Evolutionary conservation across 352 stramenopile genomes (phyloP).

Genomic region (Blastocystis sp.): DNA sequence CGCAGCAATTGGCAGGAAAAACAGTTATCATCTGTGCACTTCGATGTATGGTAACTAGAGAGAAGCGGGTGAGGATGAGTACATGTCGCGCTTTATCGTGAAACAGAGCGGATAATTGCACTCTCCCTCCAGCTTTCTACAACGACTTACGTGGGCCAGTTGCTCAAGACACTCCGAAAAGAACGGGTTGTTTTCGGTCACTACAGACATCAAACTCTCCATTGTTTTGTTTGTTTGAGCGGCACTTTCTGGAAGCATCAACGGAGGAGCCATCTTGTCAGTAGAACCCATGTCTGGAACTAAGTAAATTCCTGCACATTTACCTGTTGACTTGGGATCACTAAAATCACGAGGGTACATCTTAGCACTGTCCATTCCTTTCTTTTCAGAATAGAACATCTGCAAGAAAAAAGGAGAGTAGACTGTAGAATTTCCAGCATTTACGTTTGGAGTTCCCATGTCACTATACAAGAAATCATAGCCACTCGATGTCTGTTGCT

Average conservation of each 20-base stretch:
- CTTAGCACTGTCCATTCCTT: neutral
- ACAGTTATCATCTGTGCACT: slow-evolving; percentile 33
- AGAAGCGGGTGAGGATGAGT: neutral
- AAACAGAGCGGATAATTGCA: slow-evolving; percentile 22
- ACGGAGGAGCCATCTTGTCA: neutral
- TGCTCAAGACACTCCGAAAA: slow-evolving; percentile 24
- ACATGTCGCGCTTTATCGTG: slow-evolving; percentile 37
- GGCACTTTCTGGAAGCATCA: slow-evolving; percentile 26
- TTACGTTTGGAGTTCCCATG: neutral
- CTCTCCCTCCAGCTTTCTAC: slow-evolving; percentile 22
- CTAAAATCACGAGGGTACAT: neutral
- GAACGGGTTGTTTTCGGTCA: neutral
- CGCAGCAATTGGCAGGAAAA: neutral
- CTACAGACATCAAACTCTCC: neutral
- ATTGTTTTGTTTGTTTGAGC: neutral
- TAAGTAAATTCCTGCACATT: neutral
- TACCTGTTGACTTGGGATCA: neutral
- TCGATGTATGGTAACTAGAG: slow-evolving; percentile 18
- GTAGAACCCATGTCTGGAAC: neutral
- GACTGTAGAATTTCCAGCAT: neutral
- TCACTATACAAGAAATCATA: slow-evolving; percentile 48
- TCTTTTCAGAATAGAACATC: neutral
- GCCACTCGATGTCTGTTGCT: neutral
- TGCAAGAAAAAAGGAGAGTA: slow-evolving; percentile 57
- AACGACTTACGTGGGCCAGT: slow-evolving; percentile 21